These are phyloP conservation scores for Jamesozyma hellenica DNA, from an alignment of 805 yeast species.

Conservation along the genomic window DNA sequence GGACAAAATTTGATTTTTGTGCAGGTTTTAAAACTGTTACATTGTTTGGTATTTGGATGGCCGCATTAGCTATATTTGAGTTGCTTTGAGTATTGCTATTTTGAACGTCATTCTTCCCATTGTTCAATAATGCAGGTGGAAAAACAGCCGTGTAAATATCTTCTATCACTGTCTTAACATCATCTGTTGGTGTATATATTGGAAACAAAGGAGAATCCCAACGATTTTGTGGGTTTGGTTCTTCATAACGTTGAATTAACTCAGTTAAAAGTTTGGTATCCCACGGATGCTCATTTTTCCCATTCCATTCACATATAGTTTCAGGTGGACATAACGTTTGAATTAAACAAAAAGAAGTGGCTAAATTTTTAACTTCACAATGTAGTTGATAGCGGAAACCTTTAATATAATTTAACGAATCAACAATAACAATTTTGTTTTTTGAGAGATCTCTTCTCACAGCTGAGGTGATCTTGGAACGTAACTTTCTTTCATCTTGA, in stretches of 20 bases:
- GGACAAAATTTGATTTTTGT: conserved; percentile 61
- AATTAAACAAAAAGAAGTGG: conserved; percentile 74
- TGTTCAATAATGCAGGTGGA: conserved; percentile 1
- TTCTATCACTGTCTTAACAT: conserved; percentile 45
- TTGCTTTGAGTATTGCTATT: background rate
- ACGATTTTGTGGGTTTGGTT: conserved; percentile 72
- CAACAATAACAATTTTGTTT: conserved; percentile 68
- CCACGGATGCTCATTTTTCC: conserved; percentile 38
- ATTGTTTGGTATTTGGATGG: conserved; percentile 62
- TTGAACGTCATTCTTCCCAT: background rate
- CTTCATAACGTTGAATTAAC: conserved; percentile 79
- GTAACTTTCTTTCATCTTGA: conserved; percentile 62
- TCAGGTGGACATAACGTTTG: conserved; percentile 66
- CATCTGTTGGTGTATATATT: conserved; percentile 34
- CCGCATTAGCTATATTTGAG: conserved; percentile 31
- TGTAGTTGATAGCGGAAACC: conserved; percentile 91
- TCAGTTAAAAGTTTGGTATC: conserved; percentile 53
- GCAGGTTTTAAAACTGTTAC: conserved; percentile 81
- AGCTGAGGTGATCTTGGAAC: conserved; percentile 82
- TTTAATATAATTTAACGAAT: conserved; percentile 80
- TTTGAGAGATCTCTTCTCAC: conserved; percentile 71
- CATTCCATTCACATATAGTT: conserved; percentile 55
- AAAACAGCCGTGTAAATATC: conserved; percentile 55
- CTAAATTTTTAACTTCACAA: conserved; percentile 81
- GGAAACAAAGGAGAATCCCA: conserved; percentile 94